phyloP scores from a whole-genome alignment of 306 rosid species.

The Trifolium dubium region DNA sequence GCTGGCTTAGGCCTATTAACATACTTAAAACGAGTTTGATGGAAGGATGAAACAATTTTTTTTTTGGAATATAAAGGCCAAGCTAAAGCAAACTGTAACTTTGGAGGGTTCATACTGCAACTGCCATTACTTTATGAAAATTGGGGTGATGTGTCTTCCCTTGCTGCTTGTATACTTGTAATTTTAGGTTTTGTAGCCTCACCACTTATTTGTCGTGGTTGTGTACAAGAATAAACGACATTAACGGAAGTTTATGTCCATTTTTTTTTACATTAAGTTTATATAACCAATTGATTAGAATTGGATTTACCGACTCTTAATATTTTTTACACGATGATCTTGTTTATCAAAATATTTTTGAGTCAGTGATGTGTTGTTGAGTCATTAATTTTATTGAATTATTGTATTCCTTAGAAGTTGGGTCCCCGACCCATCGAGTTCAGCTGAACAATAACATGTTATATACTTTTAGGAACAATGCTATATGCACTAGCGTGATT shows the following conservation, averaged over 20 bases:
- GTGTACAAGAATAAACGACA: slow-evolving; percentile 41
- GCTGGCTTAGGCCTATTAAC: slow-evolving; percentile 87
- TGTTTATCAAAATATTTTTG: slow-evolving; percentile 8
- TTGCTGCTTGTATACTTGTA: slow-evolving; percentile 43
- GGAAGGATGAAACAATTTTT: background rate
- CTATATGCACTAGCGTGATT: too few relatives aligned
- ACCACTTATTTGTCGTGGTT: slow-evolving; percentile 28
- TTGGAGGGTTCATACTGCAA: slow-evolving; percentile 29
- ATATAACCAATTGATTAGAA: slow-evolving; percentile 31
- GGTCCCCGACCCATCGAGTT: background rate
- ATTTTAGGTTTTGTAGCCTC: slow-evolving; percentile 44
- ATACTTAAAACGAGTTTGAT: slow-evolving; percentile 63
- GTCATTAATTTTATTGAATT: background rate
- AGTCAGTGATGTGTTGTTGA: background rate
- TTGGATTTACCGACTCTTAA: slow-evolving; percentile 12
- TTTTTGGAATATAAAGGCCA: slow-evolving; percentile 33
- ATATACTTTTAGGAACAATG: too few relatives aligned
- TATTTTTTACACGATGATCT: background rate
- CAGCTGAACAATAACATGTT: background rate
- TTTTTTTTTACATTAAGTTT: slow-evolving; percentile 31
- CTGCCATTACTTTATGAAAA: slow-evolving; percentile 34
- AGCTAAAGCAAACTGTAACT: slow-evolving; percentile 36
- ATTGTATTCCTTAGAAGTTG: background rate
- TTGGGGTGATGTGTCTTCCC: slow-evolving; percentile 40
- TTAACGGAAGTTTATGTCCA: slow-evolving; percentile 11